A percentile compares a stretch with the other conserved stretches of the same genome.
Evolutionary conservation across 2,329 filamentous ascomycete genomes (phyloP).

Genomic region (Exophiala lecanii-corni): DNA sequence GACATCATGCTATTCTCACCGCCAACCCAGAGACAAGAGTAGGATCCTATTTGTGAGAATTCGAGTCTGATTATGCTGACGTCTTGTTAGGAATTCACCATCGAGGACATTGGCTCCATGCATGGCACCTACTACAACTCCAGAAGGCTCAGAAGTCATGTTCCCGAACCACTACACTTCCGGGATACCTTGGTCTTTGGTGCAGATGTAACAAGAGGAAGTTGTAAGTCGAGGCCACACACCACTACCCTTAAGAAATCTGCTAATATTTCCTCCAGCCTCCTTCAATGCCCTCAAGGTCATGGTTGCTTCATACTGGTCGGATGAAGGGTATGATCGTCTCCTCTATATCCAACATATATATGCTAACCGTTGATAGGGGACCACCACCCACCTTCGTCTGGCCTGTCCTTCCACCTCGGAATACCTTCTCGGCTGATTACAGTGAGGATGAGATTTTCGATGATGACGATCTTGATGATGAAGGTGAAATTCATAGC

Average conservation of each 20-base stretch:
- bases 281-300: slow-evolving; percentile 28
- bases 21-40: slow-evolving; percentile 24
- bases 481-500: slow-evolving; percentile 1
- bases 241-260: not conserved
- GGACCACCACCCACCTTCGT: not conserved
- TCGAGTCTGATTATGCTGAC: slow-evolving; percentile 15
- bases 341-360: not conserved
- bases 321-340: slow-evolving; percentile 22
- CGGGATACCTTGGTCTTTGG: slow-evolving; percentile 45
- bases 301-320: slow-evolving; percentile 31
- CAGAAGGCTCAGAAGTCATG: slow-evolving; percentile 33
- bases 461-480: slow-evolving; percentile 2
- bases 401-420: slow-evolving; percentile 6
- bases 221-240: slow-evolving; percentile 18
- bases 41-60: not conserved
- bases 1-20: slow-evolving; percentile 39
- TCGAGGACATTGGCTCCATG: slow-evolving; percentile 56
- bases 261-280: slow-evolving; percentile 9
- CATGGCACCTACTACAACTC: slow-evolving; percentile 58
- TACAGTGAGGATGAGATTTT: slow-evolving; percentile 30
- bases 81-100: slow-evolving; percentile 37
- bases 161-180: slow-evolving; percentile 30
- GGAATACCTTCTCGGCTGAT: slow-evolving; percentile 39
- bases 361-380: not conserved
- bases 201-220: slow-evolving; percentile 45